A percentile compares a stretch with the other conserved stretches of the same genome.
Evolutionary conservation across 495 filamentous ascomycete species (phyloP).

Genomic region (Trichocladium antarcticum): DNA sequence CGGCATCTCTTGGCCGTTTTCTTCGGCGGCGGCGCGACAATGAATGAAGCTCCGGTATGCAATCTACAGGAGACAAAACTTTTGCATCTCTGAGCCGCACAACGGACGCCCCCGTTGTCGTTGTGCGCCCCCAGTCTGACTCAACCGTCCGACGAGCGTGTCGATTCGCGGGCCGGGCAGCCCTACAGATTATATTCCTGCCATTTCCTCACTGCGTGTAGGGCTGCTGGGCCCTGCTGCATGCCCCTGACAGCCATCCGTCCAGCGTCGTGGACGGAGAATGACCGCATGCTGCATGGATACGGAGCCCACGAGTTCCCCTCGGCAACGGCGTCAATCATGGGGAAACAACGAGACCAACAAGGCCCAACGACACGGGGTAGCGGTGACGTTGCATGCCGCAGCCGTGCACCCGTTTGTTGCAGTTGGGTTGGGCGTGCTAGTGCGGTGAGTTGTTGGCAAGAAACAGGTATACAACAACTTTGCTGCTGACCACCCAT

Average conservation of each 20-base stretch:
- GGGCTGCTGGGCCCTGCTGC: background rate
- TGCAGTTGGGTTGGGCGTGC: background rate
- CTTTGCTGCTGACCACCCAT: background rate
- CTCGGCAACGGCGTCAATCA: background rate
- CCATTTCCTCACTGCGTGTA: background rate
- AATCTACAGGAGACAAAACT: too few species aligned
- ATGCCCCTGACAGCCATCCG: background rate
- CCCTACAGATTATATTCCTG: background rate
- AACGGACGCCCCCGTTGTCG: background rate
- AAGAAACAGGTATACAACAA: background rate
- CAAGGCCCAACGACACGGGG: background rate
- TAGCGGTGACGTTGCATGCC: slow-evolving; percentile 8
- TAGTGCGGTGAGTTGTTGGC: background rate
- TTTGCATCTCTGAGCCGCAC: too few species aligned
- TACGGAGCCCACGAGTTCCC: background rate
- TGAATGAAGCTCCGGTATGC: too few species aligned
- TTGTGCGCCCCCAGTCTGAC: slow-evolving; percentile 6
- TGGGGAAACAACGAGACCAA: background rate
- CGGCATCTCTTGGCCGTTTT: too few species aligned
- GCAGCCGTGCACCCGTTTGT: background rate
- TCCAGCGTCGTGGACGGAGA: background rate
- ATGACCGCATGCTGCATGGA: background rate
- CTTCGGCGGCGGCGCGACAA: too few species aligned
- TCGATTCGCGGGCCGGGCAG: slow-evolving; percentile 3
- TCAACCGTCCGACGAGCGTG: background rate